Base-by-base conservation (phyloP, 441 rosid species). In the Gossypium davidsonii region DNA sequence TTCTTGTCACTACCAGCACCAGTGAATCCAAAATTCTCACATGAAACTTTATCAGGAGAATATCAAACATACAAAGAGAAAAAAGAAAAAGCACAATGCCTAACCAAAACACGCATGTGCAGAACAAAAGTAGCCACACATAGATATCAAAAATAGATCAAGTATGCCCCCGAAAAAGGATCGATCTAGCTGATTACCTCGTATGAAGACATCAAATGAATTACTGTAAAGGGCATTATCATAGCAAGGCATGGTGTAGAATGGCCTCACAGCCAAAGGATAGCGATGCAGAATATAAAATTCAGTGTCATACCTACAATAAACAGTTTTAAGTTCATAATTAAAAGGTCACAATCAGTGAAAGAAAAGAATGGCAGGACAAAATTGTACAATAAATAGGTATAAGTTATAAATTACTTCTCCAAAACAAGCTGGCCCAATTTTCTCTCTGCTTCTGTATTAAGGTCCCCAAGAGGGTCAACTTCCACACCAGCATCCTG, bases 141-240 rank as follows among this genome's bases (percentile, higher is more conserved):
- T 26, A 20, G 42, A 59, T 69, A 66, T 17, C 1, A 2, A 21
- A 37, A 39, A 58, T 14, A 25, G 17, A 60, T 44, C 57, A 39
- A 46, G 42, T 39, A 46, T 4, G 6, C 56, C 48, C 4, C 12
- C 8, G 3, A 6, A 31, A 51, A 48, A 44, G 17, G 15, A 23
- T 17, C 56, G 26, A 31, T 34, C 59, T 10, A 6, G 17, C 58
- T 17, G 1, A 48, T 75, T 81, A 89, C 99, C 98, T 90, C 94
- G 82, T 74, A 94, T 85, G 70, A 94, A 94, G 78, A 94, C 99
- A 79, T 94, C 98, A 79, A 94, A 92, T 44, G 96, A 94, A 82
- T 92, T 92, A 61, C 96, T 92, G 84, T 91, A 92, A 17, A 75
- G 83, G 11, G 90, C 26, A 82, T 88, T 79, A 75, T 91, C 98